phyloP scores from a whole-genome alignment of 2,329 filamentous ascomycete species.

The Lizonia empirigonia region DNA sequence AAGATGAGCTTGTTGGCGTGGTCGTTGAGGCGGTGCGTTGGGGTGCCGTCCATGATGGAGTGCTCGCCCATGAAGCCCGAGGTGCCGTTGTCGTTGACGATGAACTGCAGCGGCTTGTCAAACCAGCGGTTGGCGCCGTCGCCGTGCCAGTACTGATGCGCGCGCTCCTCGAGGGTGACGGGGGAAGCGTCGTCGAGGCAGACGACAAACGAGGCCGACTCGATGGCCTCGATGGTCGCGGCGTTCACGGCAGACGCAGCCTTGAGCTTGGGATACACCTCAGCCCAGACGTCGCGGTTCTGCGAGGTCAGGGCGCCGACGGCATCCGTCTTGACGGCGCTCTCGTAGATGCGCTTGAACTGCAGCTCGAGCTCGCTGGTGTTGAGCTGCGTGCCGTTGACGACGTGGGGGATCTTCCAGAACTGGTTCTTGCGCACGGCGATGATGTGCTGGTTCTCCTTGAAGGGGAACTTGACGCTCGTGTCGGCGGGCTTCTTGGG shows the following conservation, averaged over 20 bases:
- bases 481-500: constrained; percentile 82
- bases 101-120: constrained; percentile 98
- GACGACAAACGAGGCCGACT: constrained; percentile 87
- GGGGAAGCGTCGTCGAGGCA: constrained; percentile 92
- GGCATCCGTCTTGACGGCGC: constrained; percentile 72
- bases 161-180: constrained; percentile 92
- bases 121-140: constrained; percentile 96
- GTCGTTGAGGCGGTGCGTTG: constrained; percentile 96
- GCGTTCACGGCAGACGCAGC: constrained; percentile 79
- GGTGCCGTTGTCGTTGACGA: constrained; percentile 96
- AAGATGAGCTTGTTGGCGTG: constrained; percentile 91
- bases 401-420: constrained; percentile 86
- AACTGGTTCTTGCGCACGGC: constrained; percentile 96
- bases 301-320: constrained; percentile 87
- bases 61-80: constrained; percentile 98
- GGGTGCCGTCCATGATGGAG: constrained; percentile 99
- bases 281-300: constrained; percentile 92
- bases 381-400: constrained; percentile 84
- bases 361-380: constrained; percentile 87
- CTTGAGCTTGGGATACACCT: constrained; percentile 69
- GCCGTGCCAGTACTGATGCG: constrained; percentile 97
- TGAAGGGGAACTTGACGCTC: constrained; percentile 76
- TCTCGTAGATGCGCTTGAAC: constrained; percentile 82
- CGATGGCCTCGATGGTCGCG: constrained; percentile 76
- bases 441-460: constrained; percentile 84